These are phyloP conservation scores for Colletotrichum lupini DNA, from an alignment of 2,329 filamentous ascomycete genomes.

Conservation along the genomic window DNA sequence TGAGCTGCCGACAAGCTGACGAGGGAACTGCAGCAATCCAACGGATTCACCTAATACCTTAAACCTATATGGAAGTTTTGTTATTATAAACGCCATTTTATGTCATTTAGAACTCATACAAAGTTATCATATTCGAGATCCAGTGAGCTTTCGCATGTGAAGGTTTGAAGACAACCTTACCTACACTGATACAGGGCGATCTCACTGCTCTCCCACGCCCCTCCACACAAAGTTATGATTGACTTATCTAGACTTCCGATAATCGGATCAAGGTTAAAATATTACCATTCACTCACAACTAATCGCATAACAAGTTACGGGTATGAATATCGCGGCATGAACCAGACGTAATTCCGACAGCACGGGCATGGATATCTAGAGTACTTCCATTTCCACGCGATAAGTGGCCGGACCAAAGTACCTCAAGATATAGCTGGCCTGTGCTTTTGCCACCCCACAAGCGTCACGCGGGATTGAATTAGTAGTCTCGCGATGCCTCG, in stretches of 20 bases:
- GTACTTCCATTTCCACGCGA: neutral
- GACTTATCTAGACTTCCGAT: too few relatives aligned
- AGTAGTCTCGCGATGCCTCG: neutral
- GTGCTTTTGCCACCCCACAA: constrained; percentile 2
- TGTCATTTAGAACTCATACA: too few relatives aligned
- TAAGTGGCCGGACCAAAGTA: neutral
- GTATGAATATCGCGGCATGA: neutral
- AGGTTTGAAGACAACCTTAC: too few relatives aligned
- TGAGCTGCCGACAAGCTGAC: too few relatives aligned
- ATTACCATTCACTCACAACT: neutral
- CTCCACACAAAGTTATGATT: neutral
- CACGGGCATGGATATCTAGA: neutral
- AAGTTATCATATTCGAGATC: too few relatives aligned
- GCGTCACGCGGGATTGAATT: neutral
- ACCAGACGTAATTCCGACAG: neutral
- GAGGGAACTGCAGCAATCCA: too few relatives aligned
- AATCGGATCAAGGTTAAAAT: neutral
- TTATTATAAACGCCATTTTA: too few relatives aligned
- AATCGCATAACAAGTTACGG: too few relatives aligned
- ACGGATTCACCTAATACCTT: fast-evolving
- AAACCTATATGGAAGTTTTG: too few relatives aligned
- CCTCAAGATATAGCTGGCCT: neutral
- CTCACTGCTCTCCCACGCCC: too few relatives aligned
- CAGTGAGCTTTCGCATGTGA: too few relatives aligned
- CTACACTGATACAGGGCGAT: too few relatives aligned